Evolutionary conservation across 257 asterid genomes (phyloP).

Genomic region (Solanum lignicaule): DNA sequence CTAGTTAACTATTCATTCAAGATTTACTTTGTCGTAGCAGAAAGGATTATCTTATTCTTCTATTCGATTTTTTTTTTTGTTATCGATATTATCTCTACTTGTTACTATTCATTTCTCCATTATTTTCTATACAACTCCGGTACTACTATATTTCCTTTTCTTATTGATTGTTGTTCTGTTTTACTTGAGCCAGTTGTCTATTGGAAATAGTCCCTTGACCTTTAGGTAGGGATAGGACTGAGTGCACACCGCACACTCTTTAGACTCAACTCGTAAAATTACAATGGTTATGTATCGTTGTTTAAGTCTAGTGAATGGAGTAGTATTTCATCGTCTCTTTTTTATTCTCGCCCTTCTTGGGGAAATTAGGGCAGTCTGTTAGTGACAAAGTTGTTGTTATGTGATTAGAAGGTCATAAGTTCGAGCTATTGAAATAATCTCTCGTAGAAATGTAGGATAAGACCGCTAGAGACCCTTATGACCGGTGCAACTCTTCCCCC

Average conservation of each 20-base stretch:
- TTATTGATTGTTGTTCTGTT: background rate
- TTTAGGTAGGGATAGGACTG: background rate
- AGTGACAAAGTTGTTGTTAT: too few species aligned
- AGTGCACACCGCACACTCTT: accelerated
- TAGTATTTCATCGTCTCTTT: background rate
- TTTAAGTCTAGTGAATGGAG: background rate
- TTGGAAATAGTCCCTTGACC: accelerated
- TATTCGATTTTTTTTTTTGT: background rate
- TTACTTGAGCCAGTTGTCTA: background rate
- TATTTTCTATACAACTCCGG: background rate
- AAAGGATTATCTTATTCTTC: background rate
- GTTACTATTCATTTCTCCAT: background rate
- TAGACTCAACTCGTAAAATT: background rate
- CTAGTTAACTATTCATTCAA: background rate
- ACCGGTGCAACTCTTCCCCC: too few species aligned
- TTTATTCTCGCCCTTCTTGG: background rate
- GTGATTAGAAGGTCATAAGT: too few species aligned
- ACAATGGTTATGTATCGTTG: background rate
- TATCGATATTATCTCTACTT: background rate
- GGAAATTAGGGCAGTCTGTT: background rate
- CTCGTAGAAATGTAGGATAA: too few species aligned
- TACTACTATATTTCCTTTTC: background rate
- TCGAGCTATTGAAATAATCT: background rate
- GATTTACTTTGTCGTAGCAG: background rate
- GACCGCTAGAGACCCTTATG: background rate